Evolutionary conservation across 2,329 filamentous ascomycete genomes (phyloP), one percentile per base, ranked within the genome.

Genomic region (Tolypocladium amazonense): DNA sequence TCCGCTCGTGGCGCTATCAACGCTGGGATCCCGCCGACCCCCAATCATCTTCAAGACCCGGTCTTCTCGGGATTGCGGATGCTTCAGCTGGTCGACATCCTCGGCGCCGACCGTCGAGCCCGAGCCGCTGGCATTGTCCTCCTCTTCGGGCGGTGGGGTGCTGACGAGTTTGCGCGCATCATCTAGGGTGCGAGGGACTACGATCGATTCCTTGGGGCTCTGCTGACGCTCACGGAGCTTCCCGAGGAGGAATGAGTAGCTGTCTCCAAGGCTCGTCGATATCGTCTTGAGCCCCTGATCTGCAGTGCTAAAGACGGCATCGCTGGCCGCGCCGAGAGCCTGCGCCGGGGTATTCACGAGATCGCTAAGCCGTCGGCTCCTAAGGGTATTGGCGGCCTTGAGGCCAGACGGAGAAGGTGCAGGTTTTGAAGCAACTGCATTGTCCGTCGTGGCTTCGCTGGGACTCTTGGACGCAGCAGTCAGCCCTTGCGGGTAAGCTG

Each of bases 211-310:
- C 35, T 70, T 69, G 11, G 72, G 69, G 15, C 69, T 65, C 15
- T 80, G 72, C 70, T 84, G 76, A 66, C 86, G 80, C 71, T 96
- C 92, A 62, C 89, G 90, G 25, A 97, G 79, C 65, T 92, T 90
- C 20, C 93, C 93, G 59, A 99, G 85, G 30, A 99, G 77, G 71
- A 97, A 96, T 62, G 92, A 94, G 75, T 97, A 95, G 70, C 92
- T 97, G 68, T 90, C 92, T 61, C 93, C 92, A 4, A 97, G 78
- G 56, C 91, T 95, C 68, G 83, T 92, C 63, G 93, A 90, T 65
- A 99, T 96, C 41, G 87, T 95, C 70, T 97, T 96, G 64, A 97
- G 80, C 1, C 92, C 84, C 71, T 96, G 92, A 69, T 99, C 94
- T 14, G 94, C 94, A 0, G 91, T 92, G 65, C 83, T 92, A 61